Conservation (phyloP, 257 asterid genomes). For the Solanum lignicaule region DNA sequence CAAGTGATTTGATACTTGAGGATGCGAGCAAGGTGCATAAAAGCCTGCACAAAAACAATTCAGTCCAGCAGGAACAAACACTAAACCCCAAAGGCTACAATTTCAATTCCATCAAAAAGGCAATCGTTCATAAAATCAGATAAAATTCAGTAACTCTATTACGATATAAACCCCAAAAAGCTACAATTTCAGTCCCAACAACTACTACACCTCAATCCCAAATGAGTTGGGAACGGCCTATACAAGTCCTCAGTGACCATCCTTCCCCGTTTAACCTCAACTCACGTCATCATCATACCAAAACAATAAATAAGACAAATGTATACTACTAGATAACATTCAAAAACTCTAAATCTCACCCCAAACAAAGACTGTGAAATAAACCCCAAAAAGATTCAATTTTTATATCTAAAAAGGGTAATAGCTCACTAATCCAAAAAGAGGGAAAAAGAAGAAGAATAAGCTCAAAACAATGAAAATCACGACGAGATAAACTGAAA, state of each 20-base stretch:
- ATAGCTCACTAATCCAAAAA: background rate
- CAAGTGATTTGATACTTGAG: slow-evolving; percentile 58
- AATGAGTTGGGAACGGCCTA: background rate
- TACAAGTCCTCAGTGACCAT: background rate
- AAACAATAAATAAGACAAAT: background rate
- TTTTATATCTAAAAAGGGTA: background rate
- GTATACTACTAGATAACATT: background rate
- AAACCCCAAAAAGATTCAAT: background rate
- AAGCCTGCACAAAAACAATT: slow-evolving; percentile 47
- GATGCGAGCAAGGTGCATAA: slow-evolving; percentile 79
- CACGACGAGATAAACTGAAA: background rate
- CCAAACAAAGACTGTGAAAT: background rate
- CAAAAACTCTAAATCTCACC: background rate
- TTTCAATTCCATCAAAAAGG: background rate
- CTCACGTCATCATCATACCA: background rate
- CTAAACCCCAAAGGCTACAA: background rate
- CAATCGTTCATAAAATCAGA: background rate
- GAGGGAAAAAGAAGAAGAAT: background rate
- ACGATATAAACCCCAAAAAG: background rate
- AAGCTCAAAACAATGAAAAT: background rate
- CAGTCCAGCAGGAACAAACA: background rate
- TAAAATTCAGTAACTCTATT: background rate
- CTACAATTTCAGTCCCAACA: background rate
- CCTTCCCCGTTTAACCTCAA: background rate
- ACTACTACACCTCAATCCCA: background rate